Conservation (phyloP, 2,329 filamentous ascomycete species). For the Didymella pinodella region DNA sequence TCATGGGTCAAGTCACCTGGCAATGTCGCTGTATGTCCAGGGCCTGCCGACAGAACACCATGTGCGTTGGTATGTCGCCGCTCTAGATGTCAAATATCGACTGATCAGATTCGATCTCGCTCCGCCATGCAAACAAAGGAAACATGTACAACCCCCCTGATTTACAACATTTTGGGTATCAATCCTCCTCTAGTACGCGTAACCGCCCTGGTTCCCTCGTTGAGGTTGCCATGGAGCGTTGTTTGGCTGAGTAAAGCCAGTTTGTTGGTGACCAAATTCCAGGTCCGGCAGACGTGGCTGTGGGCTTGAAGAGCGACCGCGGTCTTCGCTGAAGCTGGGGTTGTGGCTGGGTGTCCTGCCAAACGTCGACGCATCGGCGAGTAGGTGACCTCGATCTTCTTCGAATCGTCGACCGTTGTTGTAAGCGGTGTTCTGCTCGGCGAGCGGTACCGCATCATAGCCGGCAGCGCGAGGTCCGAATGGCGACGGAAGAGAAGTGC, state of each 20-base stretch:
- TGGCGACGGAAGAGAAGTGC: slow-evolving; percentile 41
- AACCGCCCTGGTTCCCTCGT: slow-evolving; percentile 32
- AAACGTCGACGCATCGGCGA: slow-evolving; percentile 48
- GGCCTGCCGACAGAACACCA: slow-evolving; percentile 22
- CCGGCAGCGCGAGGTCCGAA: slow-evolving; percentile 42
- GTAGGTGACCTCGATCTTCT: slow-evolving; percentile 43
- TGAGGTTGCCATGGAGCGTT: slow-evolving; percentile 40
- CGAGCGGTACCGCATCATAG: slow-evolving; percentile 50
- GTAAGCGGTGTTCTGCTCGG: slow-evolving; percentile 46
- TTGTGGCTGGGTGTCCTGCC: slow-evolving; percentile 35
- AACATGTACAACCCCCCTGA: slow-evolving; percentile 15
- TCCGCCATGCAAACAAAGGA: slow-evolving; percentile 23
- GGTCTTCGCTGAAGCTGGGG: slow-evolving; percentile 34
- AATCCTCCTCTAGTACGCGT: slow-evolving; percentile 37
- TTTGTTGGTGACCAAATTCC: slow-evolving; percentile 31
- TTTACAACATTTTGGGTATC: slow-evolving; percentile 20
- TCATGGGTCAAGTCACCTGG: slow-evolving; percentile 22
- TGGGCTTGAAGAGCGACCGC: slow-evolving; percentile 36
- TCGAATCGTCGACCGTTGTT: slow-evolving; percentile 33
- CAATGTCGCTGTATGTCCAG: slow-evolving; percentile 19
- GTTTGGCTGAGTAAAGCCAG: slow-evolving; percentile 28
- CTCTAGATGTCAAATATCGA: slow-evolving; percentile 20
- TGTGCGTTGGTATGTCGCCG: slow-evolving; percentile 19
- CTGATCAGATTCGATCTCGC: slow-evolving; percentile 6
- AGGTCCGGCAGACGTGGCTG: slow-evolving; percentile 44